Percentiles rank a stretch among this genome's conserved stretches.
Conservation (phyloP, 2,329 filamentous ascomycete species). For the Diaporthe ampelina region DNA sequence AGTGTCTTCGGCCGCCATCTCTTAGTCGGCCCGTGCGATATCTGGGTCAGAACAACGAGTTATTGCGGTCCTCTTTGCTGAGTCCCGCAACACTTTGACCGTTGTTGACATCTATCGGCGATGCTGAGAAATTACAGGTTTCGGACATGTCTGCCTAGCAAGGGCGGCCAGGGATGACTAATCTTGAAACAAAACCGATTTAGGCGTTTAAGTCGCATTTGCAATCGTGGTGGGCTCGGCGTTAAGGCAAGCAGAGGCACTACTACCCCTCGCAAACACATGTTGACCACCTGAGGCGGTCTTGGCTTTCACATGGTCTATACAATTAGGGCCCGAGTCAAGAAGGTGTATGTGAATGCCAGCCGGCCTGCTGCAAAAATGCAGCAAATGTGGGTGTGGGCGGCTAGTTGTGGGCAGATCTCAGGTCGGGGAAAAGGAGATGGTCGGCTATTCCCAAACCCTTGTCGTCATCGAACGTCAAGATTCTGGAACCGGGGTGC, state of each 20-base stretch:
- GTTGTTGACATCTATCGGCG: neutral
- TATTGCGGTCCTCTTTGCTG: too few relatives aligned
- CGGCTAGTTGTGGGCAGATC: slow-evolving; percentile 7
- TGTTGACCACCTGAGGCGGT: too few relatives aligned
- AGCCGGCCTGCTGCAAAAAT: too few relatives aligned
- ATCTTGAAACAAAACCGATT: neutral
- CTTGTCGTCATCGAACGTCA: slow-evolving; percentile 34
- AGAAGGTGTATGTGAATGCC: neutral
- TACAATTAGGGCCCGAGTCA: neutral
- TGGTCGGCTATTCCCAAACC: slow-evolving; percentile 10
- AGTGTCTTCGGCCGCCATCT: too few relatives aligned
- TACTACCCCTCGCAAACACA: too few relatives aligned
- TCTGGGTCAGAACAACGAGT: too few relatives aligned
- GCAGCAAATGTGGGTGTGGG: neutral
- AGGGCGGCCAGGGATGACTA: neutral
- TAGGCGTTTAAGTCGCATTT: slow-evolving; percentile 13
- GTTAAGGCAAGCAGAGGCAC: too few relatives aligned
- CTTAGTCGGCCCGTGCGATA: too few relatives aligned
- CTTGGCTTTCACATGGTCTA: slow-evolving; percentile 17
- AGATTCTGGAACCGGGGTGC: slow-evolving; percentile 5
- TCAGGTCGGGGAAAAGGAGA: slow-evolving; percentile 11
- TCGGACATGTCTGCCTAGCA: too few relatives aligned
- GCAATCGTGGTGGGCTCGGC: too few relatives aligned
- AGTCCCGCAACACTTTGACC: too few relatives aligned
- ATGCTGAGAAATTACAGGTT: neutral